Percentiles rank a stretch among this genome's conserved stretches.
Conservation (phyloP, 1,284 basidiomycete species). For the Irpex lacteus region DNA sequence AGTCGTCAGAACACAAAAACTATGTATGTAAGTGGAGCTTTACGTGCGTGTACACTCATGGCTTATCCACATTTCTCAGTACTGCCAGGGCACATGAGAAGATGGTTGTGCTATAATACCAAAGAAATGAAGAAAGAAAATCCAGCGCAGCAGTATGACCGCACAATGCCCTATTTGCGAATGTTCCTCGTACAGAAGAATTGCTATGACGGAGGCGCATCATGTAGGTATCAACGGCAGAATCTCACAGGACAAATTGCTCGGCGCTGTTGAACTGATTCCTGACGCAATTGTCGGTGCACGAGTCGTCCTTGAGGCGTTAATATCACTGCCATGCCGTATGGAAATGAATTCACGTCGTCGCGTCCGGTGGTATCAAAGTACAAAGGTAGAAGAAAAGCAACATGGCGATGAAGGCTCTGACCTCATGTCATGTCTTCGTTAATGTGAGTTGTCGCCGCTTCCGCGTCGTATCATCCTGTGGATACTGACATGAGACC, state of each 20-base stretch:
- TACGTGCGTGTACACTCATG: too few relatives aligned
- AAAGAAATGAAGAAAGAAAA: not conserved
- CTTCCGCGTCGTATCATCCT: not conserved
- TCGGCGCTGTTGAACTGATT: not conserved
- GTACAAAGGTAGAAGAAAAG: not conserved
- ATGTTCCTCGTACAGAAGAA: not conserved
- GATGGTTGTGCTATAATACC: too few relatives aligned
- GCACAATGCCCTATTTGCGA: not conserved
- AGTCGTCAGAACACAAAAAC: too few relatives aligned
- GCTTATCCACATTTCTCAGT: too few relatives aligned
- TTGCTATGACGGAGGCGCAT: not conserved
- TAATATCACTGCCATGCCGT: not conserved
- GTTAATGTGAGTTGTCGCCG: not conserved
- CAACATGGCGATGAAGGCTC: not conserved
- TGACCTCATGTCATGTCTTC: not conserved
- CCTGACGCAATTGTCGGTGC: not conserved
- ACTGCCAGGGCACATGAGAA: too few relatives aligned
- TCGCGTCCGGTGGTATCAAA: not conserved
- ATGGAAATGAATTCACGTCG: not conserved
- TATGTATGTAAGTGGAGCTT: too few relatives aligned
- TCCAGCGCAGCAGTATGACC: not conserved
- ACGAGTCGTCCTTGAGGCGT: not conserved
- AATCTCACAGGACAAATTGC: not conserved
- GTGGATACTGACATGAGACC: too few relatives aligned
- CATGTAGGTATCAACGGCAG: not conserved